Evolutionary conservation across 1,284 basidiomycete genomes (phyloP), one percentile per base, ranked within the genome.

Genomic region (Fomitiporia mediterranea): DNA sequence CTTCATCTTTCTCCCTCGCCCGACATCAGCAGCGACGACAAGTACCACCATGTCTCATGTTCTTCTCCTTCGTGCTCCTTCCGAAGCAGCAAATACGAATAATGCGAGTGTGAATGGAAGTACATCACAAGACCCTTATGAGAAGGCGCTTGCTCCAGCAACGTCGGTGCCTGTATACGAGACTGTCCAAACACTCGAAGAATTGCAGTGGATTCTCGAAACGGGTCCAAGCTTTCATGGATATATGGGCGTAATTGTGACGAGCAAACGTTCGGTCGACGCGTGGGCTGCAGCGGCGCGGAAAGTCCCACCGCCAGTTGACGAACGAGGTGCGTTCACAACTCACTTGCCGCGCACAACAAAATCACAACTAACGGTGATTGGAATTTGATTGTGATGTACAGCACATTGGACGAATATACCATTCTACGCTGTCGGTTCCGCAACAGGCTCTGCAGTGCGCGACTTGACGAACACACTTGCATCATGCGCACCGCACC

Each of bases 361-460:
- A 13, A 34, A 34, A 34, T 6, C 7, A 34, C 17, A 9, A 23
- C 28, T 39, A 13, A 28, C 28, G 7, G 25, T 43, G 19, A n/a
- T 43, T 17, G 11, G 35, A 37, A 37, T 13, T 13, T 17, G 42
- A 25, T 30, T 52, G 9, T 42, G 19, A n/a, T 23, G 11, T 27
- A 30, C 59, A 68, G 67, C 53, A 44, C 66, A 69, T 53, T 89
- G 84, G 86, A 67, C 68, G 2, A 57, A 65, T 5, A 67, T 79
- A 1, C 84, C 85, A 5, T 90, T 91, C 70, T 92, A 89, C 62
- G 84, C 82, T 34, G 86, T 92, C 11, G 90, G 90, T 0, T 70
- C 77, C 19, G 74, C 76, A 1, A 91, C 87, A 2, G 79, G 80
- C 1, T 63, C 71, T 0, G 72, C 76, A 1, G 69, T 85, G 8